Percentiles rank a stretch among this genome's conserved stretches.
phyloP scores from a whole-genome alignment of 2,329 filamentous ascomycete genomes.

The Aspergillus novoparasiticus region DNA sequence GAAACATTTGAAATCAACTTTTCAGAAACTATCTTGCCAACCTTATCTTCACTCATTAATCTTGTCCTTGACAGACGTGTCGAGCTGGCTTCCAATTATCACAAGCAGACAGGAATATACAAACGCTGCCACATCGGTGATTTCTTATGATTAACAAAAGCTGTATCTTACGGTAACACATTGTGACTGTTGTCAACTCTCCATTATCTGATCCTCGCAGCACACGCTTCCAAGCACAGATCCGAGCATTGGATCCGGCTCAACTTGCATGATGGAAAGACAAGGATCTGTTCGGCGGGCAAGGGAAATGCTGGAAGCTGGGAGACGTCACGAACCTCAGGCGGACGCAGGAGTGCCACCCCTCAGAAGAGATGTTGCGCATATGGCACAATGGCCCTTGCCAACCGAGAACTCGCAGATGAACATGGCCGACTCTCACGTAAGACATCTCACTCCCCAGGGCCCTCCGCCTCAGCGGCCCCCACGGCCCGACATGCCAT shows the following conservation, averaged over 20 bases:
- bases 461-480: slow-evolving; percentile 46
- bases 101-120: not conserved
- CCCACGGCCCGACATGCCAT: slow-evolving; percentile 43
- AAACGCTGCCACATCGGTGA: not conserved
- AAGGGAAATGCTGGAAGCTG: slow-evolving; percentile 37
- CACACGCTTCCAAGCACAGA: slow-evolving; percentile 25
- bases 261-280: slow-evolving; percentile 20
- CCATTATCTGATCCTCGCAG: slow-evolving; percentile 2
- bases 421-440: slow-evolving; percentile 29
- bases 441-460: slow-evolving; percentile 30
- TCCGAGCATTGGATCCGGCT: slow-evolving; percentile 14
- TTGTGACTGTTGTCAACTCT: slow-evolving; percentile 2
- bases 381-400: slow-evolving; percentile 51
- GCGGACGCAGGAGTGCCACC: slow-evolving; percentile 16
- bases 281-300: slow-evolving; percentile 41
- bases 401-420: slow-evolving; percentile 35
- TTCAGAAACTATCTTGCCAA: slow-evolving; percentile 1
- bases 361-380: slow-evolving; percentile 29
- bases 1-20: slow-evolving; percentile 6
- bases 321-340: slow-evolving; percentile 27
- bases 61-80: slow-evolving; percentile 11
- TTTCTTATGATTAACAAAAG: slow-evolving; percentile 8
- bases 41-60: slow-evolving; percentile 9
- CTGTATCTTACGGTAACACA: slow-evolving; percentile 1
- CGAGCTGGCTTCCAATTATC: slow-evolving; percentile 14